Evolutionary conservation across 2,329 filamentous ascomycete species (phyloP).

Genomic region (Colletotrichum endophyticum): DNA sequence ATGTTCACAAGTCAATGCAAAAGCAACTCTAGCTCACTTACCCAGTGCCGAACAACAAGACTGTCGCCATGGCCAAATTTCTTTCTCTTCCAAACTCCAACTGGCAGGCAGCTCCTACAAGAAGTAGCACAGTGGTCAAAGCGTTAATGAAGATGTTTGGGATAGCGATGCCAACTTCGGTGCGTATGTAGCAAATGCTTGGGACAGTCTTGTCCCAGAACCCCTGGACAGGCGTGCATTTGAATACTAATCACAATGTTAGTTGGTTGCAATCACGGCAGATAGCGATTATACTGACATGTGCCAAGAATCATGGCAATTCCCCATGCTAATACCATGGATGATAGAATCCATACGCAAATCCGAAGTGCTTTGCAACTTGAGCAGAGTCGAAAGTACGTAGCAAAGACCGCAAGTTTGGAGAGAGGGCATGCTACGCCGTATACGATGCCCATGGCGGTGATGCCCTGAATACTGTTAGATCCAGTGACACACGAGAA

Average conservation of each 20-base stretch:
- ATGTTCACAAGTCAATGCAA: not conserved
- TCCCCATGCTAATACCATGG: not conserved
- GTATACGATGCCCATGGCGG: not conserved
- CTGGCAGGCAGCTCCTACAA: not conserved
- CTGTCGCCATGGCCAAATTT: not conserved
- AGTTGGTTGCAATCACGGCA: not conserved
- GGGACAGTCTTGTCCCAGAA: not conserved
- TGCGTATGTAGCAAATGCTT: not conserved
- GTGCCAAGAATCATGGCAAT: not conserved
- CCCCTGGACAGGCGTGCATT: not conserved
- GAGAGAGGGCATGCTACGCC: not conserved
- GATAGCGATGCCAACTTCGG: not conserved
- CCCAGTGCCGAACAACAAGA: not conserved
- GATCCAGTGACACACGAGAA: fast-evolving
- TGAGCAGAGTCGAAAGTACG: not conserved
- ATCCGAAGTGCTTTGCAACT: not conserved
- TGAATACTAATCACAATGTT: not conserved
- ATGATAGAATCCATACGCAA: not conserved
- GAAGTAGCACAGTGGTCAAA: not conserved
- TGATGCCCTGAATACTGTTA: not conserved
- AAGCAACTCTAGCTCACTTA: not conserved
- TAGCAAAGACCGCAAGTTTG: not conserved
- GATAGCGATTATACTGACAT: not conserved
- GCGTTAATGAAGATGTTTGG: not conserved
- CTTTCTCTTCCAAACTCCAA: not conserved